Conservation (phyloP, 371 early-diverging fungal genomes). For the Rhizopus microsporus region DNA sequence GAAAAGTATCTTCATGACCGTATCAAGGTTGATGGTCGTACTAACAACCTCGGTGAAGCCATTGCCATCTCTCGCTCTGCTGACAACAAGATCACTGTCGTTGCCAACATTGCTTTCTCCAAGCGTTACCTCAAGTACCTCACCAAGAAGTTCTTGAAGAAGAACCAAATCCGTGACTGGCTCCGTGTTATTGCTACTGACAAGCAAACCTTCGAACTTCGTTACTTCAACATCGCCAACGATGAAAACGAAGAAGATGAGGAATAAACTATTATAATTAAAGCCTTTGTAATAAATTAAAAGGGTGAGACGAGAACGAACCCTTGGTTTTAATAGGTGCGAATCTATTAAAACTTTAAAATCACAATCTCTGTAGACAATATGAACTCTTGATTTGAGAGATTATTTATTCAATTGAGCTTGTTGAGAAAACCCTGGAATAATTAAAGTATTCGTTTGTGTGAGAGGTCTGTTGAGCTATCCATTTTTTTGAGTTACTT, state of each 20-base stretch:
- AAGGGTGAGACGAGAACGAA: constrained; percentile 71
- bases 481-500: too few species aligned
- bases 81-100: constrained; percentile 79
- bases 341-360: constrained; percentile 18
- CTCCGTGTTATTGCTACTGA: constrained; percentile 92
- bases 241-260: constrained; percentile 83
- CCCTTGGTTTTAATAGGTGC: constrained; percentile 39
- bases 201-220: constrained; percentile 93
- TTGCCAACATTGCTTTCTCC: constrained; percentile 82
- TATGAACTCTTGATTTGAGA: background rate
- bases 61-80: constrained; percentile 81
- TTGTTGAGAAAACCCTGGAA: background rate
- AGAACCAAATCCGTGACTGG: constrained; percentile 98
- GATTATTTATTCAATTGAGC: background rate
- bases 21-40: constrained; percentile 97
- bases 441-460: too few species aligned
- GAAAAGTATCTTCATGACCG: constrained; percentile 98
- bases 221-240: constrained; percentile 94
- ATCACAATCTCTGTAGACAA: constrained; percentile 32
- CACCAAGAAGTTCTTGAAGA: constrained; percentile 99
- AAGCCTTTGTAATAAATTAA: constrained; percentile 17
- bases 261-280: constrained; percentile 36
- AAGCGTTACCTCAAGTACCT: constrained; percentile 99
- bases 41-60: constrained; percentile 92
- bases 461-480: too few species aligned